A percentile compares a stretch with the other conserved stretches of the same genome.
Conservation (phyloP, 2,329 filamentous ascomycete genomes). For the Nigrograna mackinnonii region DNA sequence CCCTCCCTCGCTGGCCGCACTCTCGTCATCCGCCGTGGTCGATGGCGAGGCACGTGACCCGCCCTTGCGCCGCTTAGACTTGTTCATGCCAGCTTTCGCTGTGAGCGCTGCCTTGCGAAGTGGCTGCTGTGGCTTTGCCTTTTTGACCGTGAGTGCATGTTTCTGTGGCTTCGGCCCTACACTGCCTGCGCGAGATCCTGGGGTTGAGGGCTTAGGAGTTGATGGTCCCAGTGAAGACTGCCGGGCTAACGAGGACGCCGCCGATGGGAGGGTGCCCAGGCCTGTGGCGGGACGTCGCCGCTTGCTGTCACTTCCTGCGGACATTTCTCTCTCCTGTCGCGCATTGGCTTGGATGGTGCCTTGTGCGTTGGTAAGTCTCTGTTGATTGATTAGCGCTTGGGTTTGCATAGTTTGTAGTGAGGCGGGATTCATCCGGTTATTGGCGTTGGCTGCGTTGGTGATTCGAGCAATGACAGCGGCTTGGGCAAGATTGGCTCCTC, state of each 20-base stretch:
- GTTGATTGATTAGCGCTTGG: constrained; percentile 40
- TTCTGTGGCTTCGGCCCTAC: constrained; percentile 56
- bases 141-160: constrained; percentile 55
- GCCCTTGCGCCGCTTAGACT: constrained; percentile 39
- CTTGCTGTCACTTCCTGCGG: constrained; percentile 59
- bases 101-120: constrained; percentile 39
- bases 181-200: constrained; percentile 61
- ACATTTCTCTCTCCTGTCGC: constrained; percentile 56
- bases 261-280: constrained; percentile 55
- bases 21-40: constrained; percentile 56
- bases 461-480: constrained; percentile 53
- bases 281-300: constrained; percentile 60
- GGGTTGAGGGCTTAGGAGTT: constrained; percentile 64
- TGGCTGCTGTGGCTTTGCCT: constrained; percentile 58
- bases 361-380: constrained; percentile 38
- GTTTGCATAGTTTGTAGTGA: constrained; percentile 40
- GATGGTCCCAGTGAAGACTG: constrained; percentile 66
- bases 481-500: constrained; percentile 55
- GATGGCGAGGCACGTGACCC: constrained; percentile 44
- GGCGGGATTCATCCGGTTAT: constrained; percentile 29
- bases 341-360: constrained; percentile 33
- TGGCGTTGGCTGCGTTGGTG: constrained; percentile 39
- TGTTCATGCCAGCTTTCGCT: constrained; percentile 38
- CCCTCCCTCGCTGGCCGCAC: constrained; percentile 51
- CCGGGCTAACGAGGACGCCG: constrained; percentile 58